Base-by-base conservation (phyloP, 2,329 filamentous ascomycete genomes). In the Camptophora hylomeconis region DNA sequence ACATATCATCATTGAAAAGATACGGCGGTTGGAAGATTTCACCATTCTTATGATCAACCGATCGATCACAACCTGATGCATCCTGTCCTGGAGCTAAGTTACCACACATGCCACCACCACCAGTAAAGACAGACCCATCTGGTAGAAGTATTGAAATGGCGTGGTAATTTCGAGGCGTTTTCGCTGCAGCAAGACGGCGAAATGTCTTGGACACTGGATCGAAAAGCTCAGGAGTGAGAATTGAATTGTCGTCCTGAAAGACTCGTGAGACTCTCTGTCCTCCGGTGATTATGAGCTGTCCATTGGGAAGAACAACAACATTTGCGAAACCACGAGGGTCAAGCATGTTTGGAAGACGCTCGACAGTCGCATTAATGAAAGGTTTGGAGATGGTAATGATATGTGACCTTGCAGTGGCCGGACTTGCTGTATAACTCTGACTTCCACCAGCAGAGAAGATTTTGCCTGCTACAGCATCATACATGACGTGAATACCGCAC, bases 21-120 rank as follows among this genome's bases (percentile, higher is more conserved):
- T 74, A 73, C 0, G 63, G 60, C 1, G 69, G 70, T 4, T 54
- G 57, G 45, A 62, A 73, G 29, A 74, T 61, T 45, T 73, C 59
- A 4, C 47, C 65, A 36, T 73, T 65, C 20, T 55, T 57, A 37
- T 74, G 69, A 32, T 72, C 65, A 15, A 52, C 50, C 3, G 45
- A 46, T 35, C 56, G 60, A 36, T 52, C 50, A 36, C n/a, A n/a
- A n/a, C n/a, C n/a, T n/a, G n/a, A n/a, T n/a, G n/a, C n/a, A n/a
- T n/a, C n/a, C n/a, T n/a, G n/a, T n/a, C n/a, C n/a, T n/a, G n/a
- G n/a, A n/a, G n/a, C n/a, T n/a, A n/a, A n/a, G n/a, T n/a, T n/a
- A n/a, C 56, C 57, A 28, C 69, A 73, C 4, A 72, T 53, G 2
- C 67, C 67, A 5, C 67, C 64, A 8, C 67, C 67, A 7, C 56